Conservation (phyloP, 257 asterid species). For the Osmanthus fragrans region DNA sequence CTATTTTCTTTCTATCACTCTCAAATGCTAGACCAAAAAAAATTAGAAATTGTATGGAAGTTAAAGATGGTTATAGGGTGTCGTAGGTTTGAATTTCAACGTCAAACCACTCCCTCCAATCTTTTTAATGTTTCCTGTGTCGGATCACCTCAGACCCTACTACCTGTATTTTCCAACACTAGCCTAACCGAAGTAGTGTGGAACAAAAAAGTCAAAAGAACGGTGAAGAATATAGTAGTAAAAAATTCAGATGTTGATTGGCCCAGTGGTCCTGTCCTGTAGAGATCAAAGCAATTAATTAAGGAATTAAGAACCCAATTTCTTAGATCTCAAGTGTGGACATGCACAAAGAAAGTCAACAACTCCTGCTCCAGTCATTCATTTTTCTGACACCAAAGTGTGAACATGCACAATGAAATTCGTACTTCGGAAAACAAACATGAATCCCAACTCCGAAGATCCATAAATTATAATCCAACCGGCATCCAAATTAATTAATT, state of each 20-base stretch:
- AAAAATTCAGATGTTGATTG: background rate
- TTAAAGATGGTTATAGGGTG: no score
- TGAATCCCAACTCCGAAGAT: background rate
- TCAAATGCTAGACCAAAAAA: no score
- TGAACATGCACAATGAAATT: background rate
- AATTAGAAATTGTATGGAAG: no score
- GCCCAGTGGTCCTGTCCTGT: background rate
- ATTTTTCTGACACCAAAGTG: conserved; percentile 12
- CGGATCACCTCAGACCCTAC: no score
- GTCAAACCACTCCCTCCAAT: no score
- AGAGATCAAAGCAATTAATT: background rate
- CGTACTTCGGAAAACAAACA: background rate
- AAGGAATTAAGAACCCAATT: no score
- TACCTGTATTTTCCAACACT: no score
- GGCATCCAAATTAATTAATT: background rate
- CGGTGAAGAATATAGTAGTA: background rate
- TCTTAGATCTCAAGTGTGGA: background rate
- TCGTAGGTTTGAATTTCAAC: no score
- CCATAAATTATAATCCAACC: background rate
- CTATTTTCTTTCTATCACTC: no score
- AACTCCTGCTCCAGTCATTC: conserved; percentile 17
- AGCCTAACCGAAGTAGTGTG: background rate
- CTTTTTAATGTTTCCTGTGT: no score
- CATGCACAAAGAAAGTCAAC: conserved; percentile 22
- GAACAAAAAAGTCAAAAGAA: background rate